phyloP scores from a whole-genome alignment of 1,284 basidiomycete species.

The Wallemia mellicola region DNA sequence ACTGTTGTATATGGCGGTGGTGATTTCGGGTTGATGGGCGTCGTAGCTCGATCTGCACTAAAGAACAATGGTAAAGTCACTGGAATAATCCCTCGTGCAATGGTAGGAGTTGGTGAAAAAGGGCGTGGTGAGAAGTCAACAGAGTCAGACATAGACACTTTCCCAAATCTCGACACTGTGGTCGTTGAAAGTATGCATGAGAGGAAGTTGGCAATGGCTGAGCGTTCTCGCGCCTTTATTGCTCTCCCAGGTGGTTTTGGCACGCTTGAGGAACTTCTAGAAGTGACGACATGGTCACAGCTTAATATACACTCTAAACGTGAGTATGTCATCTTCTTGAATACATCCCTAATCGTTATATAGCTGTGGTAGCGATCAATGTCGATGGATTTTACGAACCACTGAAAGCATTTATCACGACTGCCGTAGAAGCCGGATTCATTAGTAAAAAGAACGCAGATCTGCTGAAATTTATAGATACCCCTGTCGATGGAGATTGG shows the following conservation, averaged over 20 bases:
- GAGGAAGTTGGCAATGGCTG: background rate
- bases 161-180: background rate
- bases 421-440: background rate
- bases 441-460: background rate
- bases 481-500: background rate
- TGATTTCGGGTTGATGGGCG: background rate
- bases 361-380: background rate
- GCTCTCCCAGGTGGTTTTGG: background rate
- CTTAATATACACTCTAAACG: background rate
- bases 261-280: background rate
- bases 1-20: background rate
- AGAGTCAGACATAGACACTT: background rate
- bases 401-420: background rate
- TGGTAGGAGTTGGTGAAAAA: background rate
- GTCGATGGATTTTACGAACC: background rate
- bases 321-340: no score
- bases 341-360: no score
- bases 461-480: background rate
- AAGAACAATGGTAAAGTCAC: background rate
- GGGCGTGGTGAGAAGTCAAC: background rate
- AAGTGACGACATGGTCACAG: constrained; percentile 1
- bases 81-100: background rate
- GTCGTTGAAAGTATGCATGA: background rate
- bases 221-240: background rate
- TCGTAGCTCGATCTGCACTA: background rate